Evolutionary conservation across 1,139 yeast species (phyloP).

Genomic region (Ogataea hybrid): DNA sequence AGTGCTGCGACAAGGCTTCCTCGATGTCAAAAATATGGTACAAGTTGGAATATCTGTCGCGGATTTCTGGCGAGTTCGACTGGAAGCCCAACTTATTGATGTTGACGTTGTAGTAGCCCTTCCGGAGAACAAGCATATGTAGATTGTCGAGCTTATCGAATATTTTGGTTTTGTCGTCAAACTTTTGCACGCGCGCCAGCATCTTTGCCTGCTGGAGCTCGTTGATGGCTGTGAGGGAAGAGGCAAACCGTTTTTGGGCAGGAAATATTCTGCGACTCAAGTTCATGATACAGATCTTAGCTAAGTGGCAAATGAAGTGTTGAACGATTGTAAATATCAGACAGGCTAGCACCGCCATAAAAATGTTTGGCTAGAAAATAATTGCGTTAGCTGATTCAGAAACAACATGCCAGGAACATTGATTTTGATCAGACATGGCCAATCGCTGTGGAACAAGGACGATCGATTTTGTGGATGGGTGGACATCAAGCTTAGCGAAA

Average conservation of each 20-base stretch:
- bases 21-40: constrained; percentile 28
- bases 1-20: constrained; percentile 24
- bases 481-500: constrained; percentile 62
- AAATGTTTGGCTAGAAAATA: neutral
- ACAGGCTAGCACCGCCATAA: constrained; percentile 2
- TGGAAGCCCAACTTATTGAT: constrained; percentile 29
- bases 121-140: constrained; percentile 28
- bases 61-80: constrained; percentile 26
- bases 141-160: constrained; percentile 30
- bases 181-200: constrained; percentile 28
- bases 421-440: constrained; percentile 69
- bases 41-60: constrained; percentile 24
- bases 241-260: constrained; percentile 22
- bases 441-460: constrained; percentile 68
- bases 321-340: constrained; percentile 2
- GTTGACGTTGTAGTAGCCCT: constrained; percentile 30
- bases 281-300: constrained; percentile 1
- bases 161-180: constrained; percentile 25
- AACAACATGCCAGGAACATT: constrained; percentile 33
- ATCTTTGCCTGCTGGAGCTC: constrained; percentile 22
- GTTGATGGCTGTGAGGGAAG: constrained; percentile 26
- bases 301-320: constrained; percentile 6
- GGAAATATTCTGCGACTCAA: neutral
- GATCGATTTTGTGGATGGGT: constrained; percentile 82
- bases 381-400: neutral